Evolutionary conservation across 179 eudicot species (phyloP).

Genomic region (Silene vulgaris): DNA sequence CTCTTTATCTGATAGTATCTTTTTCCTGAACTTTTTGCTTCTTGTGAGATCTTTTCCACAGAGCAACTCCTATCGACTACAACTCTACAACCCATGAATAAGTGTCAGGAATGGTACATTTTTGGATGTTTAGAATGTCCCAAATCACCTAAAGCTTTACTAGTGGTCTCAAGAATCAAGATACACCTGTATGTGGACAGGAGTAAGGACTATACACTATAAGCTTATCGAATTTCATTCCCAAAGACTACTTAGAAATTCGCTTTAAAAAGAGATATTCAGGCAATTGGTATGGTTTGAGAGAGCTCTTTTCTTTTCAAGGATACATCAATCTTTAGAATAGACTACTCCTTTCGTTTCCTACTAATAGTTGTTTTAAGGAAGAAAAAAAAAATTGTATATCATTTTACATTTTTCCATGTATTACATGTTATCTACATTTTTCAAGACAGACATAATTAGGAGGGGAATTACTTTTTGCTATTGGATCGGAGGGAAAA

Average conservation of each 20-base stretch:
- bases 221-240: background rate
- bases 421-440: too few species aligned
- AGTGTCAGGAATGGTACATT: background rate
- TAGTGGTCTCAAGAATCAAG: background rate
- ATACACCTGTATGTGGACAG: background rate
- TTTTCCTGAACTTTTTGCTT: background rate
- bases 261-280: background rate
- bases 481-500: too few species aligned
- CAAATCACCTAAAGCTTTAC: background rate
- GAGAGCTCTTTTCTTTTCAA: background rate
- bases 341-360: background rate
- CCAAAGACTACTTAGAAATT: constrained; percentile 7
- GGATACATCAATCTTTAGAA: background rate
- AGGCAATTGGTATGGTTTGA: background rate
- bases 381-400: too few species aligned
- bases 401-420: too few species aligned
- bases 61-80: background rate
- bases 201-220: background rate
- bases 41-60: background rate
- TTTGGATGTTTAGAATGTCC: too few species aligned
- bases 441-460: too few species aligned
- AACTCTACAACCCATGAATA: background rate
- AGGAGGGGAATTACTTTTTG: too few species aligned
- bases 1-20: background rate
- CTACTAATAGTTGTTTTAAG: too few species aligned